Base-by-base conservation (phyloP, 2,329 filamentous ascomycete species). In the Aspergillus pseudotamarii region DNA sequence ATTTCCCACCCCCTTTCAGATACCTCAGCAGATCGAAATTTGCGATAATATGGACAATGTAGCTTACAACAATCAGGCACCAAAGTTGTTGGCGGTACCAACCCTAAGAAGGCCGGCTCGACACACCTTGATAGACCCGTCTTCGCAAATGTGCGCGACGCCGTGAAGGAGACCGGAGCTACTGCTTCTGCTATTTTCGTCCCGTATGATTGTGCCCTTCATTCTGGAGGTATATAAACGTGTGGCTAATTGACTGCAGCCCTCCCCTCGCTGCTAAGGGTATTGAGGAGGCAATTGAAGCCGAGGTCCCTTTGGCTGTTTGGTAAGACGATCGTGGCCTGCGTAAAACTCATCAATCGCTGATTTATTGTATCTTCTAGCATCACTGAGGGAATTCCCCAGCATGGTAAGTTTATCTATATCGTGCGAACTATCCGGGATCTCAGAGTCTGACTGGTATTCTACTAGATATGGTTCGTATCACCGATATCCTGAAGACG, bases 321-420 rank as follows among this genome's bases (percentile, higher is more conserved):
- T 97, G 94, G 86, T 88, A 68, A 54, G 73, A 69, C 57, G 11
- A 38, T 19, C 51, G 30, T 36, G 21, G n/a, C 21, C 21, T 26
- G 51, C n/a, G 10, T 30, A 38, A 38, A 26, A 26, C 1, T 75
- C 73, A 23, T 28, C 48, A 26, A 50, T 38, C 26, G 53, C 51
- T 46, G 36, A 76, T 73, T 41, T 55, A 66, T 28, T 26, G 6
- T 56, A 26, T 50, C n/a, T 50, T 34, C 57, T 64, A 82, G 81
- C 81, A 98, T 98, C 76, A 98, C 94, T 65, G 94, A 98, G 86
- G 94, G 94, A 79, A 97, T 97, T 74, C 94, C 94, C 72, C 94
- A 97, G 83, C 93, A 97, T 82, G 94, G 92, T 94, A 86, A 73
- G 87, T 63, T 62, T 64, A 43, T 45, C 45, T 32, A n/a, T 16